Conservation (phyloP, 768 basidiomycete species). For the Phanerochaete carnosa region DNA sequence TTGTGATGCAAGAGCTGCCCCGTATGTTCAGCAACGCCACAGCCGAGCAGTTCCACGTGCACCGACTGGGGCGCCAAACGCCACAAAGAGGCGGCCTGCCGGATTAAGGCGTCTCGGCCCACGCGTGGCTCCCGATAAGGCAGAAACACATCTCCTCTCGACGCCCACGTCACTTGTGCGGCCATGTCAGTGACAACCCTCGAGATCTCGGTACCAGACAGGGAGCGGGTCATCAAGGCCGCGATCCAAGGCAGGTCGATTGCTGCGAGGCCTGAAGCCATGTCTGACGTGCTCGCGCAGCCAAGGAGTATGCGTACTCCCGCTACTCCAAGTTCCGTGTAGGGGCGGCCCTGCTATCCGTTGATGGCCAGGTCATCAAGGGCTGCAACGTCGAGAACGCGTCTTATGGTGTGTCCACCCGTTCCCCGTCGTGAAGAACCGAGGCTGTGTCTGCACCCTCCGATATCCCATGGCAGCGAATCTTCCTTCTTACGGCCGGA, state of each 20-base stretch:
- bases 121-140: neutral
- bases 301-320: constrained; percentile 68
- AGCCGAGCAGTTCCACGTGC: no score
- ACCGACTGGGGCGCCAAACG: neutral
- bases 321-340: constrained; percentile 93
- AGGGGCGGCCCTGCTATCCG: constrained; percentile 78
- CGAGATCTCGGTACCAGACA: constrained; percentile 38
- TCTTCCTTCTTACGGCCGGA: neutral
- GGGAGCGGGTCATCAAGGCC: constrained; percentile 48
- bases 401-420: constrained; percentile 60
- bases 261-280: neutral
- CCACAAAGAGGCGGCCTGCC: neutral
- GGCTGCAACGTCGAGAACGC: constrained; percentile 96
- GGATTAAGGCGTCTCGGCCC: neutral
- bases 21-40: no score
- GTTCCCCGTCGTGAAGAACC: neutral
- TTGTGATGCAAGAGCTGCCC: no score
- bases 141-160: neutral
- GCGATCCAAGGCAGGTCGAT: constrained; percentile 52
- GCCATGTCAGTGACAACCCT: constrained; percentile 19
- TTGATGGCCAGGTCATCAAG: constrained; percentile 69
- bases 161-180: neutral
- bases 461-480: no score
- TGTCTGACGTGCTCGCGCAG: constrained; percentile 30
- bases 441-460: no score